Evolutionary conservation across 257 asterid genomes (phyloP), one percentile per base, ranked within the genome.

Genomic region (Handroanthus guayacan): DNA sequence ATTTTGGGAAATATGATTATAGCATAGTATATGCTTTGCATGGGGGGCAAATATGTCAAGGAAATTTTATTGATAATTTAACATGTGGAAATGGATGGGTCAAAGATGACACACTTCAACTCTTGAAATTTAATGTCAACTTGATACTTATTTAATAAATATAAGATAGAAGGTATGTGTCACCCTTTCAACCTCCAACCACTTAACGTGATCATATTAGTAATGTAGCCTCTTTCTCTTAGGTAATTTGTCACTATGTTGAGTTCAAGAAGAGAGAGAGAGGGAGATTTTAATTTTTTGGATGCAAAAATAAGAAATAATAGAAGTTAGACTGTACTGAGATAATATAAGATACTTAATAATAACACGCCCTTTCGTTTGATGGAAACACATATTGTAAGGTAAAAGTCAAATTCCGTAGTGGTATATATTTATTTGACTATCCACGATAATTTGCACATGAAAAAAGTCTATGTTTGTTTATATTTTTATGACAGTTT

Each of bases 121-220:
- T 48, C 43, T 52, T 62, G 47, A 18, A 5, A 67, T 66, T 72
- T 56, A 78, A 67, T 74, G 51, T 67, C 18, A 67, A 57, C 44
- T 67, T 39, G 39, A 36, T 72, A 4, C 1, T 37, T 41, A 52
- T n/a, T 50, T 67, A 73, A 60, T 73, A 50, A 4, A 48, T 16
- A 58, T 31, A 66, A 45, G 50, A 61, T 47, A 13, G 54, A 47
- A 47, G 2, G 10, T 17, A 20, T 44, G 62, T 52, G 16, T 41
- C 77, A 61, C 60, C 69, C 64, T 16, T 68, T 47, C 84, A 80
- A 75, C 84, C 31, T 45, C 84, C 81, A 80, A 80, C 84, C 20
- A 75, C 84, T 62, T 54, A 52, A 69, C 45, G 63, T 75, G 70
- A 75, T 63, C 74, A 36, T 51, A 14, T 7, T 60, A 68, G 18